Evolutionary conservation across 2,329 filamentous ascomycete species (phyloP).

Genomic region (Exophiala calicioides): DNA sequence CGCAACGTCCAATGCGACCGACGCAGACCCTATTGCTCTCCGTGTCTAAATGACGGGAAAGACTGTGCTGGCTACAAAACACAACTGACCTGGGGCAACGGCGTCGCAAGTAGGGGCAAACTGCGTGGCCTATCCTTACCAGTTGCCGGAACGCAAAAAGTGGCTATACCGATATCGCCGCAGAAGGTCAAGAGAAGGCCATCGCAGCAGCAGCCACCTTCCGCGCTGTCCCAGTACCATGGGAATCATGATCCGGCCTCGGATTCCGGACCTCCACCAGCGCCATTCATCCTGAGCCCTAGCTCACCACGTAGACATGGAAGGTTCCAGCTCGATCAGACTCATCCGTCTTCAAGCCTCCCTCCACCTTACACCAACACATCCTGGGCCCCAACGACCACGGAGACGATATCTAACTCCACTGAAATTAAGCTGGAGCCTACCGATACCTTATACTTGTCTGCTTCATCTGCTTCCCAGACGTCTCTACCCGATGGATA

Average conservation of each 20-base stretch:
- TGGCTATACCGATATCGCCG: conserved; percentile 12
- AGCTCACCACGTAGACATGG: not conserved
- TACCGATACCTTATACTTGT: conserved; percentile 3
- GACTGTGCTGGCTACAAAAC: conserved; percentile 97
- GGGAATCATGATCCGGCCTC: conserved; percentile 1
- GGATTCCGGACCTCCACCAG: not conserved
- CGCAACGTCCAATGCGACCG: conserved; percentile 84
- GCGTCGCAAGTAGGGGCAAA: conserved; percentile 93
- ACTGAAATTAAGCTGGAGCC: conserved; percentile 10
- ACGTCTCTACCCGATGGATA: conserved; percentile 11
- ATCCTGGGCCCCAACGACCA: conserved; percentile 11
- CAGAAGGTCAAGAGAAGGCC: conserved; percentile 16
- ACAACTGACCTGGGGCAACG: conserved; percentile 93
- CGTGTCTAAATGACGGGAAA: conserved; percentile 86
- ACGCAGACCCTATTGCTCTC: conserved; percentile 88
- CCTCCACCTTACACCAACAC: conserved; percentile 5
- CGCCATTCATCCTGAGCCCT: conserved; percentile 5
- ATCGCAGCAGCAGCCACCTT: conserved; percentile 12
- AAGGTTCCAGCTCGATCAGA: conserved; percentile 12
- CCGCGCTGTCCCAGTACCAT: not conserved
- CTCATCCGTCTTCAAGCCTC: not conserved
- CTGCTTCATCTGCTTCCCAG: conserved; percentile 2
- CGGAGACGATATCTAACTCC: not conserved
- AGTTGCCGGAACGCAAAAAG: conserved; percentile 50
- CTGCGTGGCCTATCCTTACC: conserved; percentile 81